A percentile compares a stretch with the other conserved stretches of the same genome.
Conservation (phyloP, 148 eudicot genomes). For the Suaeda aralocaspica region DNA sequence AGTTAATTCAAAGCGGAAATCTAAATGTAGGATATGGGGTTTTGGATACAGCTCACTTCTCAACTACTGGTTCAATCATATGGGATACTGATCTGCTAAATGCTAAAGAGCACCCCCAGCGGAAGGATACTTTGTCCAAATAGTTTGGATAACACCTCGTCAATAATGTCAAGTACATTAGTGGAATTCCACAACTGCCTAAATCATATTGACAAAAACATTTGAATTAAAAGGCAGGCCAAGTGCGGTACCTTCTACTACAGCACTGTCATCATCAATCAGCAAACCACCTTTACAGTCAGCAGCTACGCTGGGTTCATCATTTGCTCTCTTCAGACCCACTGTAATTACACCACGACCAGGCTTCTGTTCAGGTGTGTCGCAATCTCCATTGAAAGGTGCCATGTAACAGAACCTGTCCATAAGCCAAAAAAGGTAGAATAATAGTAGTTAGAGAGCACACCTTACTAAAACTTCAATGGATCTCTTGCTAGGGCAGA, state of each 20-base stretch:
- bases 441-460: background rate
- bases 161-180: too few relatives aligned
- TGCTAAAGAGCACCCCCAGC: too few relatives aligned
- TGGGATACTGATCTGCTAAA: too few relatives aligned
- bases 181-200: too few relatives aligned
- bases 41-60: too few relatives aligned
- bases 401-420: slow-evolving; percentile 74
- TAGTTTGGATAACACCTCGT: too few relatives aligned
- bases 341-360: slow-evolving; percentile 50
- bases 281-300: slow-evolving; percentile 11
- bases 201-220: background rate
- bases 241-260: slow-evolving; percentile 21
- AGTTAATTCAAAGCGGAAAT: too few relatives aligned
- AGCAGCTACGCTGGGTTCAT: slow-evolving; percentile 10
- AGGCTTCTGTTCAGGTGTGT: slow-evolving; percentile 44
- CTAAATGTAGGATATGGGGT: too few relatives aligned
- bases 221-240: background rate
- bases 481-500: too few relatives aligned
- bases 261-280: background rate
- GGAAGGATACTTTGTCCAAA: too few relatives aligned
- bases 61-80: too few relatives aligned
- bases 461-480: background rate
- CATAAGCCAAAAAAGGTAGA: background rate
- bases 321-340: slow-evolving; percentile 39
- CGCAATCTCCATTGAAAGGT: slow-evolving; percentile 56